Evolutionary conservation across 768 basidiomycete species (phyloP), one percentile per base, ranked within the genome.

Genomic region (Suillus spraguei): DNA sequence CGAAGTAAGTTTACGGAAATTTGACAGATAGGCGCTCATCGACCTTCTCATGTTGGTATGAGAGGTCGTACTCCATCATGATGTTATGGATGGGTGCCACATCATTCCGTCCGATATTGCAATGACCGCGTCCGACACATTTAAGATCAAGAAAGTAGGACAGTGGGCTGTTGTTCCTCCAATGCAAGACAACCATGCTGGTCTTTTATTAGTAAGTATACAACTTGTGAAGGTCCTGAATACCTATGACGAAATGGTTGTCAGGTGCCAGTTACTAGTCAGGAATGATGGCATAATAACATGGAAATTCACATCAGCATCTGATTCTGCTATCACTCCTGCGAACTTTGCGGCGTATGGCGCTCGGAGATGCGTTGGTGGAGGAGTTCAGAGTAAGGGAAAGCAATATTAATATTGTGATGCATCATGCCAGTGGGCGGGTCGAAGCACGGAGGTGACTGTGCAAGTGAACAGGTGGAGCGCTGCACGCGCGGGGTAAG

Each of bases 261-360:
- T 32, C 50, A 52, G 10, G 32, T 49, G 47, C 24, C 47, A 49
- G 47, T n/a, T n/a, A 8, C 49, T 50, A 50, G 49, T 50, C 50
- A 52, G 50, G 50, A 33, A 52, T 28, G 50, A 52, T 32, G 17
- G 50, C 47, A 24, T 49, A 49, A 52, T 52, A 32, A 52, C 33
- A 52, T 20, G 17, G 17, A 50, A 50, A 28, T 50, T 50, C 8
- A 52, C 50, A 28, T 52, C 16, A 50, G 20, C 11, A 28, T 10
- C 50, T 20, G 50, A 16, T 28, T 52, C 50, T 52, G 50, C 28
- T 52, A 28, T 9, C 50, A 52, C 28, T 52, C 50, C 50, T 32
- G 50, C 32, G 28, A 52, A 52, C 32, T 10, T 32, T 20, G 50
- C 32, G 50, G 28, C 32, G 17, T 13, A 24, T 17, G 50, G 8